Conservation (phyloP, 1,139 yeast genomes). For the Arxiozyma bovina region DNA sequence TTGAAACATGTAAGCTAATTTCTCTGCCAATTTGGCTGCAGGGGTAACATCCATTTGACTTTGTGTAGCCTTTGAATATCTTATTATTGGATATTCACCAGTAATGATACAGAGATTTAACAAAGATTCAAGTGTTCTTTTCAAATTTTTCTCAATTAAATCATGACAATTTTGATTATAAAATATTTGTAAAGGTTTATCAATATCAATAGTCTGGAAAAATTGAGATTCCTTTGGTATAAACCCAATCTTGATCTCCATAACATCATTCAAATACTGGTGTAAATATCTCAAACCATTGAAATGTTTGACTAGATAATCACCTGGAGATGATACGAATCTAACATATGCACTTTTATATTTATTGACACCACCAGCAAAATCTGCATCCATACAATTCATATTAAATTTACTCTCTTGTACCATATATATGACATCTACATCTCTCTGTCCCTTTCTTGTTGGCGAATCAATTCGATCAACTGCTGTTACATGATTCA, state of each 20-base stretch:
- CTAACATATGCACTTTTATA: constrained; percentile 52
- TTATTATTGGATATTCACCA: constrained; percentile 81
- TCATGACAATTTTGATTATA: constrained; percentile 61
- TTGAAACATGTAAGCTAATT: constrained; percentile 70
- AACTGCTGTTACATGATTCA: constrained; percentile 39
- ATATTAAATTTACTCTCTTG: constrained; percentile 47
- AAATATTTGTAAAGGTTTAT: constrained; percentile 59
- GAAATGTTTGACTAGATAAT: constrained; percentile 24
- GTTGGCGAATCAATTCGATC: constrained; percentile 43
- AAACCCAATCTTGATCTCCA: constrained; percentile 36
- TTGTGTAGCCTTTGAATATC: constrained; percentile 50
- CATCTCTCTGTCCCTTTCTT: constrained; percentile 41
- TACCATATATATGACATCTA: constrained; percentile 53
- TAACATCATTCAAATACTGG: constrained; percentile 28
- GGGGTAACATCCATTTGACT: constrained; percentile 37
- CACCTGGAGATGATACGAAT: constrained; percentile 44
- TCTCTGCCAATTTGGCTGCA: constrained; percentile 59
- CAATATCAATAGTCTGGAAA: constrained; percentile 35
- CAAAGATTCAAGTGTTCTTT: constrained; percentile 48
- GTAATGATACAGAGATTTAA: constrained; percentile 66
- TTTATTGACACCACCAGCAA: constrained; percentile 42
- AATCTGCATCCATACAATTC: constrained; percentile 55
- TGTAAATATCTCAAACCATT: constrained; percentile 28
- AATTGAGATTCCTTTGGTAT: constrained; percentile 43
- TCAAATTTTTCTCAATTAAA: constrained; percentile 50